phyloP scores from a whole-genome alignment of 805 yeast genomes.

The Saturnispora silvae region DNA sequence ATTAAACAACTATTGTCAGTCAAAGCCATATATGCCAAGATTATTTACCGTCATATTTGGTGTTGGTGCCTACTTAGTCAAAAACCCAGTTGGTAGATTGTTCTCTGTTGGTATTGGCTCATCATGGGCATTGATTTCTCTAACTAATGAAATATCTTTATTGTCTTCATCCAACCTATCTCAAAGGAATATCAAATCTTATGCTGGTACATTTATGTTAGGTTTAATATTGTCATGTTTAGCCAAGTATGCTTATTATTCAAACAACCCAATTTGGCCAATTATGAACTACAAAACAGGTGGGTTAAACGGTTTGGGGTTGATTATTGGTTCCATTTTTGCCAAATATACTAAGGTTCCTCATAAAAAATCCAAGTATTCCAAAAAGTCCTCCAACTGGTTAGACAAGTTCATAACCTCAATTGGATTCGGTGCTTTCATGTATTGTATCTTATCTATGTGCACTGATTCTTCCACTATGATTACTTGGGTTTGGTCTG shows the following conservation, averaged over 20 bases:
- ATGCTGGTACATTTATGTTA: constrained; percentile 46
- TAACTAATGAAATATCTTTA: constrained; percentile 42
- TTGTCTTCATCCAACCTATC: constrained; percentile 25
- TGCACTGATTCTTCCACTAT: constrained; percentile 77
- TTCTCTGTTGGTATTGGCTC: constrained; percentile 56
- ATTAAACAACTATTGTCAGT: constrained; percentile 26
- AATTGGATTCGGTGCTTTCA: constrained; percentile 67
- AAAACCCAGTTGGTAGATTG: constrained; percentile 62
- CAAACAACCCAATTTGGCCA: constrained; percentile 96
- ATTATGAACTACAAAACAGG: constrained; percentile 79
- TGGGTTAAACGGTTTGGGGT: constrained; percentile 69
- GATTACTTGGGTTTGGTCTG: constrained; percentile 95
- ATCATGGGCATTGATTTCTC: constrained; percentile 48
- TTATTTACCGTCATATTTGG: constrained; percentile 50
- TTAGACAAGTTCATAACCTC: too few relatives aligned
- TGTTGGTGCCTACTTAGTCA: constrained; percentile 62
- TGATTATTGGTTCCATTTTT: constrained; percentile 49
- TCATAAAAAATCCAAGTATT: not conserved
- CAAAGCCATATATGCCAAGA: constrained; percentile 45
- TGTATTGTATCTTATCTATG: constrained; percentile 64
- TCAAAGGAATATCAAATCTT: constrained; percentile 27
- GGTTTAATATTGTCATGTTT: constrained; percentile 71
- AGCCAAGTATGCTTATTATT: constrained; percentile 61
- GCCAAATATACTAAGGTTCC: constrained; percentile 45
- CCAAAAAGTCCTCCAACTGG: constrained; percentile 11